A percentile compares a stretch with the other conserved stretches of the same genome.
phyloP scores from a whole-genome alignment of 1,284 basidiomycete species.

The Phaffia rhodozyma region DNA sequence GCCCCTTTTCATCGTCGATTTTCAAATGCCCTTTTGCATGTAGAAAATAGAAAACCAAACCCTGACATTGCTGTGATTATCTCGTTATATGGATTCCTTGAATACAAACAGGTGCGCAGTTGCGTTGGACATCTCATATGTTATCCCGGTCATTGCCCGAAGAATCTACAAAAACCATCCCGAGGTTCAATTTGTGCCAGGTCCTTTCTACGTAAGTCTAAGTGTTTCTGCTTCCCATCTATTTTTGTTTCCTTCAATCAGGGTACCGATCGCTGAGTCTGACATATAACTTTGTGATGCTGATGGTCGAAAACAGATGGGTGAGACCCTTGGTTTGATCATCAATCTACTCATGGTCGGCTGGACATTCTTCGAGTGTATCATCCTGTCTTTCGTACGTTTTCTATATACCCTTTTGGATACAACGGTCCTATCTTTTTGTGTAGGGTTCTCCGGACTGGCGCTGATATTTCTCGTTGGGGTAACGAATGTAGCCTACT shows the following conservation, averaged over 20 bases:
- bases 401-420: not conserved
- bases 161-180: conserved; percentile 26
- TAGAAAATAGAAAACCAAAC: not conserved
- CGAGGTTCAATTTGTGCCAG: conserved; percentile 30
- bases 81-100: not conserved
- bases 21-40: too few species aligned
- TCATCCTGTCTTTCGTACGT: conserved; percentile 25
- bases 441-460: not conserved
- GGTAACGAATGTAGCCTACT: conserved; percentile 14
- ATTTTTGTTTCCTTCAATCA: too few species aligned
- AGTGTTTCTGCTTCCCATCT: not conserved
- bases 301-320: not conserved
- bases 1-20: too few species aligned
- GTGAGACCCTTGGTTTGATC: conserved; percentile 19
- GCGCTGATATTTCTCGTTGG: too few species aligned
- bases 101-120: conserved; percentile 22
- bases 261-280: too few species aligned
- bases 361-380: conserved; percentile 22
- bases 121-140: conserved; percentile 28
- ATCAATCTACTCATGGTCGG: conserved; percentile 28
- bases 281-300: too few species aligned
- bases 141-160: conserved; percentile 30
- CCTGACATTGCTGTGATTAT: not conserved
- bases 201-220: conserved; percentile 30
- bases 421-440: not conserved